Percentiles rank a stretch among this genome's conserved stretches.
Conservation (phyloP, 805 yeast species). For the Wickerhamomyces mucosus region DNA sequence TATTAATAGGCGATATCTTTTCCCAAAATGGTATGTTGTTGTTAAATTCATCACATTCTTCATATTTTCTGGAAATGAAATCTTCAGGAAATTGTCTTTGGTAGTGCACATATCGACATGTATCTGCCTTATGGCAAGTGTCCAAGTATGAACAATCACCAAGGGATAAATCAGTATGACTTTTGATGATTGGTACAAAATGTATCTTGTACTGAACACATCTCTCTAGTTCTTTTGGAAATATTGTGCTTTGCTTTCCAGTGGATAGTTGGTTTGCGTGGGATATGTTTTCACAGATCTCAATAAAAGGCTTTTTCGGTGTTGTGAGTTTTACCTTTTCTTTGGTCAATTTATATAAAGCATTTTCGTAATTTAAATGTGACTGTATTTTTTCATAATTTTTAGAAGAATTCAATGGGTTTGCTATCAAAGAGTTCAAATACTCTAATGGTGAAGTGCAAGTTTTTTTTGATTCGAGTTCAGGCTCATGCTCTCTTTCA, state of each 20-base stretch:
- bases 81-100: constrained; percentile 30
- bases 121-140: constrained; percentile 79
- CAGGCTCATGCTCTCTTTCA: no score
- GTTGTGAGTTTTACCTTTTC: constrained; percentile 32
- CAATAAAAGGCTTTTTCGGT: constrained; percentile 32
- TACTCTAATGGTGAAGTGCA: neutral
- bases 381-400: constrained; percentile 5
- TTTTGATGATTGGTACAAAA: constrained; percentile 43
- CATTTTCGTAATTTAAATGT: constrained; percentile 25
- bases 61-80: constrained; percentile 14
- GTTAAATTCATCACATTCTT: constrained; percentile 17
- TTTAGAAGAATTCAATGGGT: constrained; percentile 2
- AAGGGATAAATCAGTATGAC: constrained; percentile 56
- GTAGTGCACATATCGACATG: constrained; percentile 80
- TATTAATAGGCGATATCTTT: constrained; percentile 22
- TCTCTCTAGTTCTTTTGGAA: constrained; percentile 17
- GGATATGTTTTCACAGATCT: constrained; percentile 36
- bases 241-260: constrained; percentile 22
- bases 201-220: constrained; percentile 29
- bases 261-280: constrained; percentile 14
- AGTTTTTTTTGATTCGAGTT: no score
- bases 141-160: constrained; percentile 94
- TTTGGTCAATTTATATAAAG: constrained; percentile 30
- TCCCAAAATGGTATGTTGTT: constrained; percentile 13
- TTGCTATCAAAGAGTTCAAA: constrained; percentile 1